phyloP scores from a whole-genome alignment of 2,329 filamentous ascomycete species.

The Lasiodiplodia citricola region DNA sequence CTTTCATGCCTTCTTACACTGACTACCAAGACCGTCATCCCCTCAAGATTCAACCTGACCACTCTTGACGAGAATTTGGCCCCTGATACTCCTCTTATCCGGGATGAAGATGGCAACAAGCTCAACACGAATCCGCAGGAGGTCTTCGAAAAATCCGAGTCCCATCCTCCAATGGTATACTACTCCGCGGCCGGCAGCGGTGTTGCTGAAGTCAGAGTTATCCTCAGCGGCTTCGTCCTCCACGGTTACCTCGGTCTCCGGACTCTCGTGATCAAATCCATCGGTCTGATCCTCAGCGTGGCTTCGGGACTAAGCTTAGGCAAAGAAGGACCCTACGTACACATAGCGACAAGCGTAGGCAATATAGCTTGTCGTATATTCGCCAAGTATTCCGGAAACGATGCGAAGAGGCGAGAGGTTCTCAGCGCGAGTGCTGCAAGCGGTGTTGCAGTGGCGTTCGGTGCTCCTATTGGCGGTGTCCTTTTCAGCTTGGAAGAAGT shows the following conservation, averaged over 20 bases:
- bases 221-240: slow-evolving; percentile 95
- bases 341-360: slow-evolving; percentile 92
- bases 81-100: slow-evolving; percentile 55
- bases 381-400: slow-evolving; percentile 89
- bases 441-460: slow-evolving; percentile 92
- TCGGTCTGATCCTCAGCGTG: slow-evolving; percentile 84
- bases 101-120: slow-evolving; percentile 50
- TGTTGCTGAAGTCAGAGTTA: slow-evolving; percentile 96
- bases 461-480: slow-evolving; percentile 86
- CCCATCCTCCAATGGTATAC: slow-evolving; percentile 79
- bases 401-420: slow-evolving; percentile 90
- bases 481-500: slow-evolving; percentile 95
- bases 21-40: slow-evolving; percentile 91
- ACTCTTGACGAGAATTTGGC: slow-evolving; percentile 93
- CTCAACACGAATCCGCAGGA: slow-evolving; percentile 49
- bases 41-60: slow-evolving; percentile 82
- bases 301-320: slow-evolving; percentile 91
- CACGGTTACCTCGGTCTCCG: slow-evolving; percentile 92
- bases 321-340: slow-evolving; percentile 96
- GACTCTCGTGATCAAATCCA: slow-evolving; percentile 83
- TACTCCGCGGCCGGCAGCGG: slow-evolving; percentile 96
- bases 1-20: slow-evolving; percentile 80
- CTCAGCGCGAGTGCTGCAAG: slow-evolving; percentile 91
- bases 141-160: slow-evolving; percentile 45
- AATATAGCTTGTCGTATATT: slow-evolving; percentile 97